Base-by-base conservation (phyloP, 108 stramenopile genomes). In the Nitzschia sp. region DNA sequence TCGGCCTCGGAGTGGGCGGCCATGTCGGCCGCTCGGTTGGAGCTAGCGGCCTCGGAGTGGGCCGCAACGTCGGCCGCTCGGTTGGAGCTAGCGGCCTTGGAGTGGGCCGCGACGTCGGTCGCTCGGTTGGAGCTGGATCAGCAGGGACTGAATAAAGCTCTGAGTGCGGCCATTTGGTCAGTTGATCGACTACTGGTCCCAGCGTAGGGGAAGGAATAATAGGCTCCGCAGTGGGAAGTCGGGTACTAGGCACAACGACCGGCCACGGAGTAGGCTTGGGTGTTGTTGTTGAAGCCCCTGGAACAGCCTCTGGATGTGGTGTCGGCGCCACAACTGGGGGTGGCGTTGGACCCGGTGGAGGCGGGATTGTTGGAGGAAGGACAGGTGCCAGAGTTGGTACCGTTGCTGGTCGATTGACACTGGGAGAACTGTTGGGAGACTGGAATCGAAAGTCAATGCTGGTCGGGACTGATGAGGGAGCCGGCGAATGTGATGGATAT, bases 81-180 rank as follows among this genome's bases (percentile, higher is more conserved):
- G 45, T 45, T 15, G 45, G 45, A 9, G 38, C 13, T 24, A n/a
- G n/a, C 19, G 51, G 21, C 13, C 13, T n/a, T 19, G n/a, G 21
- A n/a, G 4, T 53, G 6, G 51, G 51, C 6, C 51, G 51, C n/a
- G 51, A 6, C 24, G 51, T 53, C 19, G 51, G 51, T 53, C 51
- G 6, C 24, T 53, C 45, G 15, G 45, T 45, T 15, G 45, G 45
- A 45, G 15, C 15, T 45, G 45, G 9, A 15, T 13, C 15, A 13
- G 9, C 45, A 45, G 45, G 9, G 9, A n/a, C n/a, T n/a, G n/a
- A n/a, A 45, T 13, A 13, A 15, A 15, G 45, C 45, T 45, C 45
- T 9, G 45, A 45, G 45, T 45, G 45, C n/a, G n/a, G n/a, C n/a
- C n/a, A n/a, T n/a, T n/a, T n/a, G n/a, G n/a, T n/a, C n/a, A n/a